phyloP scores from a whole-genome alignment of 2,329 filamentous ascomycete species.

The Xylariaceae sp. region DNA sequence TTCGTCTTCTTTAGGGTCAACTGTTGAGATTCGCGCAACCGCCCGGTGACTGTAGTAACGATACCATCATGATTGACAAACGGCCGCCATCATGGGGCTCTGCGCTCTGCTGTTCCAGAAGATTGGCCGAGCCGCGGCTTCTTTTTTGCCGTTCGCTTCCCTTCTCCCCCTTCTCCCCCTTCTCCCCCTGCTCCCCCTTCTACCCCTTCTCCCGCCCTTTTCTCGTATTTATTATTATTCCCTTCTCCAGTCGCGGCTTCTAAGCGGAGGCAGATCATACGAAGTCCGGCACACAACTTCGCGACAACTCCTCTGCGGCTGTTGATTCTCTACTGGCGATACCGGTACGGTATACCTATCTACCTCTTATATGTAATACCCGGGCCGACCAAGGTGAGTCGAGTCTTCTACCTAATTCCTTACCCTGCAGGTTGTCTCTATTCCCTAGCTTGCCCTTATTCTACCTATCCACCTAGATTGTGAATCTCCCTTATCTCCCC shows the following conservation, averaged over 20 bases:
- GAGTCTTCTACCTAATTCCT: no score
- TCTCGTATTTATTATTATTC: not conserved
- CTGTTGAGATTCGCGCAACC: constrained; percentile 29
- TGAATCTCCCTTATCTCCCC: not conserved
- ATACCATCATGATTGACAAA: constrained; percentile 7
- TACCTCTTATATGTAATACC: no score
- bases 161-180: not conserved
- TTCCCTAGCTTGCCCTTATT: no score
- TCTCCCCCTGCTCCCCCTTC: not conserved
- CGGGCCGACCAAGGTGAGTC: no score
- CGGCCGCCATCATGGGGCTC: not conserved
- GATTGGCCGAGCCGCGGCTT: constrained; percentile 11
- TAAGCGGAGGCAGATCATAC: not conserved
- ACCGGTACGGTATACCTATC: no score
- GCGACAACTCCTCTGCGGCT: no score
- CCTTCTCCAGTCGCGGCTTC: not conserved
- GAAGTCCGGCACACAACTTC: not conserved
- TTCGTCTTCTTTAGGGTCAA: constrained; percentile 21
- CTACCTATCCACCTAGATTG: no score
- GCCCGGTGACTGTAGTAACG: not conserved
- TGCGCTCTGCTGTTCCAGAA: not conserved
- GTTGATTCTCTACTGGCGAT: no score
- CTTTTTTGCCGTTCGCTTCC: not conserved
- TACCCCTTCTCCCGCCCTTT: not conserved
- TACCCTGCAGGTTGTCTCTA: no score